Conservation (phyloP, 345 rosid genomes). For the Populus ilicifolia region DNA sequence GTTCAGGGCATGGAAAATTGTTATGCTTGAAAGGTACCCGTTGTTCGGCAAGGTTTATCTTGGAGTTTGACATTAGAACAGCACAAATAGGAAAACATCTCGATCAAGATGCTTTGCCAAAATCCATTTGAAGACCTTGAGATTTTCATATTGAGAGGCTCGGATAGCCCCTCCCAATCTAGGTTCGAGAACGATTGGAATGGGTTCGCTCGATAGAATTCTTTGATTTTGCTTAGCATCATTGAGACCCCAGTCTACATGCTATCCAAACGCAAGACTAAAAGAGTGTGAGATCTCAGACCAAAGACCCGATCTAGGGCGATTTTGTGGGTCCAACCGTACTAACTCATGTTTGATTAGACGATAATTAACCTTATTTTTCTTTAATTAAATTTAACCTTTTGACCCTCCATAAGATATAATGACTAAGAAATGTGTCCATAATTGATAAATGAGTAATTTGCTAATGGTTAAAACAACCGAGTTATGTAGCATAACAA, state of each 20-base stretch:
- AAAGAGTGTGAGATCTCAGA: neutral
- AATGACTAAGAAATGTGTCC: neutral
- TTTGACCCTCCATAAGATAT: neutral
- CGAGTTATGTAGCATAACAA: neutral
- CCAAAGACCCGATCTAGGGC: neutral
- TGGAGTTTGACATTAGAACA: neutral
- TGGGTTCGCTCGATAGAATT: too few relatives aligned
- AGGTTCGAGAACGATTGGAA: neutral
- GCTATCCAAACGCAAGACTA: too few relatives aligned
- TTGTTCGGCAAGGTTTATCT: neutral
- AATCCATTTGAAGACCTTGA: too few relatives aligned
- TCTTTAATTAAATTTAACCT: too few relatives aligned
- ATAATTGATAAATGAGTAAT: neutral
- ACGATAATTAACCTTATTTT: neutral
- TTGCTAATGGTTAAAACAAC: slow-evolving; percentile 18
- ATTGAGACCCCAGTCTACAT: too few relatives aligned
- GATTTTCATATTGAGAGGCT: too few relatives aligned
- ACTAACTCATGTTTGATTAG: slow-evolving; percentile 17
- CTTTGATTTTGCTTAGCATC: too few relatives aligned
- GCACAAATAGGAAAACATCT: neutral
- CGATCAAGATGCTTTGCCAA: neutral
- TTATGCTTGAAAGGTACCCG: neutral
- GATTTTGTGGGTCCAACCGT: slow-evolving; percentile 8
- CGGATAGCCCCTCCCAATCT: too few relatives aligned
- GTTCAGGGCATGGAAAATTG: neutral